These are phyloP conservation scores for Alternaria solani DNA, from an alignment of 2,329 filamentous ascomycete genomes.

Conservation along the genomic window DNA sequence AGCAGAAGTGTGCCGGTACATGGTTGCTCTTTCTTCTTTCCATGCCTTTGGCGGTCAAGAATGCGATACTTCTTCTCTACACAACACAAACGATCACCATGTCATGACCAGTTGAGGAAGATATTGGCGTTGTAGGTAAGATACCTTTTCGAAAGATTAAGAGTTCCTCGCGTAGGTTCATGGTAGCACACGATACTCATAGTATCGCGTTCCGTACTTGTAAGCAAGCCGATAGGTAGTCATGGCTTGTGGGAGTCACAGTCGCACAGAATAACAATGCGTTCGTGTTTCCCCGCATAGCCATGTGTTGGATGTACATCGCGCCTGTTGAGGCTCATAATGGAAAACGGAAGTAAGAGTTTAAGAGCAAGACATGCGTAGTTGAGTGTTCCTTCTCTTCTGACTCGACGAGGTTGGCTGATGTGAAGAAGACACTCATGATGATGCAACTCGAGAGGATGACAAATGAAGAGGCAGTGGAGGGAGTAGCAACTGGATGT, in stretches of 20 bases:
- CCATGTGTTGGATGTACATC: background rate
- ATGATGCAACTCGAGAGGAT: background rate
- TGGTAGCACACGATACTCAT: constrained; percentile 15
- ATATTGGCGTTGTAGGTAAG: background rate
- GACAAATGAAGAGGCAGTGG: background rate
- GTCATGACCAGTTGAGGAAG: background rate
- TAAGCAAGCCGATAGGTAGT: constrained; percentile 11
- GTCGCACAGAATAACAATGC: constrained; percentile 11
- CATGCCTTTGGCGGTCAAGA: background rate
- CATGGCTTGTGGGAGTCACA: constrained; percentile 15
- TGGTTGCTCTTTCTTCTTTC: constrained; percentile 9
- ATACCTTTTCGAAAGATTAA: background rate
- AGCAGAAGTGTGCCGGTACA: constrained; percentile 6
- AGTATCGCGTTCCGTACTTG: background rate
- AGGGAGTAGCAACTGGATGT: background rate
- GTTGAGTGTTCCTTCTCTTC: background rate
- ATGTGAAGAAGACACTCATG: background rate
- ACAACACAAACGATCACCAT: background rate
- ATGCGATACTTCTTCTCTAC: background rate
- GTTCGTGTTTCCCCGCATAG: constrained; percentile 1
- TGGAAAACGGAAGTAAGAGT: background rate
- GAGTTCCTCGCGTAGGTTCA: background rate
- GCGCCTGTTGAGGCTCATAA: background rate
- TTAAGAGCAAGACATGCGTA: background rate
- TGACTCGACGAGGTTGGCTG: background rate